A percentile compares a stretch with the other conserved stretches of the same genome.
Evolutionary conservation across 164 flowering plant genomes (phyloP).

Genomic region (Sextonia rubra): DNA sequence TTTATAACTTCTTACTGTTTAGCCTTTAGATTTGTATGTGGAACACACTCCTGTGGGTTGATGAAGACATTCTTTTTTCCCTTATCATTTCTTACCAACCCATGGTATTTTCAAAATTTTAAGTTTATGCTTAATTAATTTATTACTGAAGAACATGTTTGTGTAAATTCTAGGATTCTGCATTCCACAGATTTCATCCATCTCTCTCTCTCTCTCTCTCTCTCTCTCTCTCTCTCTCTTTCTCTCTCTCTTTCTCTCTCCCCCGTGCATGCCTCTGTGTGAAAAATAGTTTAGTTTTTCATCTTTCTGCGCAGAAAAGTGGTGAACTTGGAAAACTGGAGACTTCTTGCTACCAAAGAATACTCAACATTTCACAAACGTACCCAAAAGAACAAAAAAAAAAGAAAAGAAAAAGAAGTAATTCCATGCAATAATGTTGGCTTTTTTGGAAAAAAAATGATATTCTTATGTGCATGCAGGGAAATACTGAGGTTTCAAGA

Average conservation of each 20-base stretch:
- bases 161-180: too few species aligned
- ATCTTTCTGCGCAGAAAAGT: too few species aligned
- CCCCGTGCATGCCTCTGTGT: accelerated
- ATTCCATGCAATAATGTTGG: too few species aligned
- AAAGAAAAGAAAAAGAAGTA: too few species aligned
- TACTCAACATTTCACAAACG: neutral
- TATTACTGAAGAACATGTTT: too few species aligned
- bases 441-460: neutral
- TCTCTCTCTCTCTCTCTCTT: too few species aligned
- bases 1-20: neutral
- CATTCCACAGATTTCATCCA: too few species aligned
- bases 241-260: too few species aligned
- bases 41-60: neutral
- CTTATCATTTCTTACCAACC: too few species aligned
- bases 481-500: constrained; percentile 55
- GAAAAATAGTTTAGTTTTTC: too few species aligned
- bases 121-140: neutral
- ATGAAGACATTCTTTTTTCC: neutral
- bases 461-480: constrained; percentile 31
- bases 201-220: too few species aligned
- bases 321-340: too few species aligned
- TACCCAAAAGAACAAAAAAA: neutral
- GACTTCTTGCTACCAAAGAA: neutral
- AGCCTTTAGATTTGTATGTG: neutral
- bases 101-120: neutral